These are phyloP conservation scores for Bimuria novae-zelandiae DNA, from an alignment of 2,329 filamentous ascomycete species.

Conservation along the genomic window DNA sequence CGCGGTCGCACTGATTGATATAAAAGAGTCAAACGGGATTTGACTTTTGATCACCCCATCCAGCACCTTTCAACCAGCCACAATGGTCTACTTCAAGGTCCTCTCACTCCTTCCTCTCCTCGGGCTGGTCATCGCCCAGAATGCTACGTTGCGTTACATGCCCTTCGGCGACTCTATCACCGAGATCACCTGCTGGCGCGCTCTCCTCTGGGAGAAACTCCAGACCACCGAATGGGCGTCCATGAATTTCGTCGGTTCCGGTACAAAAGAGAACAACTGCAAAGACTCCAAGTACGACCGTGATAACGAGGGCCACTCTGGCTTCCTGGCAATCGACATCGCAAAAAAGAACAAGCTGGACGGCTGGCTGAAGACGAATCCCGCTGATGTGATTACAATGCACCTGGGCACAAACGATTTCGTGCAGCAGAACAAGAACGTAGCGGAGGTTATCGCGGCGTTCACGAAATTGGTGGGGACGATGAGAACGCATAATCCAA, in stretches of 20 bases:
- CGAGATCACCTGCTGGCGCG: constrained; percentile 52
- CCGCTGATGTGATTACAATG: constrained; percentile 54
- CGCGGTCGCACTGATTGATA: background rate
- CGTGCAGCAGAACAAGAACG: constrained; percentile 47
- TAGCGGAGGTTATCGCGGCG: constrained; percentile 47
- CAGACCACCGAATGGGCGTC: constrained; percentile 46
- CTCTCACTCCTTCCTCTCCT: constrained; percentile 23
- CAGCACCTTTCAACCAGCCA: background rate
- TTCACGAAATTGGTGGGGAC: constrained; percentile 47
- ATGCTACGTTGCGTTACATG: constrained; percentile 42
- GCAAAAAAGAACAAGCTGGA: constrained; percentile 50
- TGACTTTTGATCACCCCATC: background rate
- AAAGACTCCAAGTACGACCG: constrained; percentile 48
- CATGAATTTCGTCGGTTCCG: constrained; percentile 48
- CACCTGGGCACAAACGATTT: constrained; percentile 53
- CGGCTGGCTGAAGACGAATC: constrained; percentile 50
- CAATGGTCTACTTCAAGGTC: constrained; percentile 28
- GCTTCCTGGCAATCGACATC: constrained; percentile 52
- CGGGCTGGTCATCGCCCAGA: constrained; percentile 21
- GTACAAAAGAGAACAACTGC: constrained; percentile 40
- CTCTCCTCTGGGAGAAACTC: constrained; percentile 50
- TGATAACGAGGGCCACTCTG: constrained; percentile 52
- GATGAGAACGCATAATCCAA: constrained; percentile 49
- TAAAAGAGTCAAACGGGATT: background rate
- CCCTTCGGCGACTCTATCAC: constrained; percentile 54